A percentile compares a stretch with the other conserved stretches of the same genome.
Evolutionary conservation across 352 stramenopile genomes (phyloP).

Genomic region (Phytophthora fragariae): DNA sequence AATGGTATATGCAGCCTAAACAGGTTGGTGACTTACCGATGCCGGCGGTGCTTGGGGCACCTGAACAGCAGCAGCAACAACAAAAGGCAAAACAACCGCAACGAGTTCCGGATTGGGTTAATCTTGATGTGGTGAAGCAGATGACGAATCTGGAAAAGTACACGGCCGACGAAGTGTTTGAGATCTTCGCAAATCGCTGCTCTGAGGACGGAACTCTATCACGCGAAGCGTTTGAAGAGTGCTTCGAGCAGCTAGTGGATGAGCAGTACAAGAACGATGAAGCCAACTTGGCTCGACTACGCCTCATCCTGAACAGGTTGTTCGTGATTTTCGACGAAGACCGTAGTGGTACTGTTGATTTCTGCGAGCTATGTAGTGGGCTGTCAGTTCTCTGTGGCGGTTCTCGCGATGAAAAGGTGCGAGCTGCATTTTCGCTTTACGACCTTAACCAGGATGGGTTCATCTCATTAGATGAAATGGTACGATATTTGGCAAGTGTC

Average conservation of each 20-base stretch:
- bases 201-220: constrained; percentile 81
- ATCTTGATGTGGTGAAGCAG: constrained; percentile 80
- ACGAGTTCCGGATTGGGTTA: constrained; percentile 59
- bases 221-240: constrained; percentile 83
- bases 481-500: constrained; percentile 82
- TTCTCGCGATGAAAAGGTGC: constrained; percentile 84
- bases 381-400: constrained; percentile 87
- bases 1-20: constrained; percentile 78
- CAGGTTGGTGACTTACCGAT: constrained; percentile 27
- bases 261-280: constrained; percentile 82
- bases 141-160: constrained; percentile 89
- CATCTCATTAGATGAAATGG: constrained; percentile 91
- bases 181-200: constrained; percentile 87
- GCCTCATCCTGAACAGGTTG: constrained; percentile 76
- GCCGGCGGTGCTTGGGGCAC: constrained; percentile 28
- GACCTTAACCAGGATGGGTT: constrained; percentile 88
- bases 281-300: constrained; percentile 63
- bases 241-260: constrained; percentile 86
- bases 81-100: constrained; percentile 42
- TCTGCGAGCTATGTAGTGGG: constrained; percentile 84
- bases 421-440: constrained; percentile 87
- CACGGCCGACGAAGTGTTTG: constrained; percentile 84
- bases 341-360: constrained; percentile 81
- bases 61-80: constrained; percentile 21
- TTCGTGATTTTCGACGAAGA: constrained; percentile 88